Percentiles rank a stretch among this genome's conserved stretches.
phyloP scores from a whole-genome alignment of 2,329 filamentous ascomycete genomes.

The Torrubiella hemipterigena region DNA sequence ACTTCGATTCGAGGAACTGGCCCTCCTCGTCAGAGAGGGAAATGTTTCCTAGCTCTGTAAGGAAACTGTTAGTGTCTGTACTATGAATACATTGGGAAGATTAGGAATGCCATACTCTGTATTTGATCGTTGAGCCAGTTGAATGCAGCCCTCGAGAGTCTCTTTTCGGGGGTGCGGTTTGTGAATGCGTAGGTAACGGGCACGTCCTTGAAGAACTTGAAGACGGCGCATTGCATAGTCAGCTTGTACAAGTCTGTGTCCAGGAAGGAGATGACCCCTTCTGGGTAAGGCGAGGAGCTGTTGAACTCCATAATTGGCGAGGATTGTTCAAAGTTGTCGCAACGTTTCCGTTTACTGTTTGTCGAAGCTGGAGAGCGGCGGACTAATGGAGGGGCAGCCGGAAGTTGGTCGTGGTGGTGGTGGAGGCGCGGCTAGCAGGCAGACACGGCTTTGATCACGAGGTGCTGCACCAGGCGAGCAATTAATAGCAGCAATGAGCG shows the following conservation, averaged over 20 bases:
- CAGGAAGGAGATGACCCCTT: constrained; percentile 71
- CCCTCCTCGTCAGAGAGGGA: constrained; percentile 69
- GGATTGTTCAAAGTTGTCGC: too few relatives aligned
- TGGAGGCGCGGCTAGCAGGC: too few relatives aligned
- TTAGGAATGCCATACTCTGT: constrained; percentile 46
- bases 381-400: too few relatives aligned
- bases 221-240: constrained; percentile 95
- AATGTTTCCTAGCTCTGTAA: constrained; percentile 67
- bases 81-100: too few relatives aligned
- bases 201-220: constrained; percentile 78
- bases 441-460: too few relatives aligned
- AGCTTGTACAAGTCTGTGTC: constrained; percentile 88
- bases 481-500: too few relatives aligned
- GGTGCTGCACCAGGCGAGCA: too few relatives aligned
- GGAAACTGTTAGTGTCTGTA: not conserved
- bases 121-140: constrained; percentile 79
- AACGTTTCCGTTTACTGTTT: too few relatives aligned
- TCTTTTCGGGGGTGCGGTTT: constrained; percentile 90
- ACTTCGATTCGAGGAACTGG: constrained; percentile 63
- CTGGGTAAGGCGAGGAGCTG: constrained; percentile 53
- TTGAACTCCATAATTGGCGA: constrained; percentile 47
- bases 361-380: too few relatives aligned
- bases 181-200: constrained; percentile 88
- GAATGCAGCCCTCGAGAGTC: constrained; percentile 72
- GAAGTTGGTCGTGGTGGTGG: too few relatives aligned